These are phyloP conservation scores for Aphanoascus verrucosus DNA, from an alignment of 2,329 filamentous ascomycete species.

Conservation along the genomic window DNA sequence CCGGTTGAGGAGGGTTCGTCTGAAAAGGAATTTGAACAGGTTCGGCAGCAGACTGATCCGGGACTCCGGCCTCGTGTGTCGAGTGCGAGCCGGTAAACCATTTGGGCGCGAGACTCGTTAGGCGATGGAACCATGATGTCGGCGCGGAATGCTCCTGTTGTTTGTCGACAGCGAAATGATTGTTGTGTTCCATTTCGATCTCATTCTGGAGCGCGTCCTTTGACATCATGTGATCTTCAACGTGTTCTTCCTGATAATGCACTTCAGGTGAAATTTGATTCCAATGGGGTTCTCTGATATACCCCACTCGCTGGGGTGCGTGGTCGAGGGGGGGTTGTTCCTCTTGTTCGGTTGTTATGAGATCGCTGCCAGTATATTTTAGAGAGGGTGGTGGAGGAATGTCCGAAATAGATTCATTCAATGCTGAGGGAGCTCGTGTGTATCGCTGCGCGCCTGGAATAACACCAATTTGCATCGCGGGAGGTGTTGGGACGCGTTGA, in stretches of 20 bases:
- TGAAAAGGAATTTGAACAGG: neutral
- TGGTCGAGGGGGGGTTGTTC: neutral
- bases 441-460: neutral
- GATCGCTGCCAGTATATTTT: constrained; percentile 7
- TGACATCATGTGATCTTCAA: neutral
- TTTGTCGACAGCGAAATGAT: neutral
- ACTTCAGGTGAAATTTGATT: neutral
- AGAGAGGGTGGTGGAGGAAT: constrained; percentile 6
- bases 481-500: neutral
- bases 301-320: neutral
- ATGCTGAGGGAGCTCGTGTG: neutral
- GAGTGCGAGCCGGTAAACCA: constrained; percentile 11
- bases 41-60: neutral
- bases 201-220: neutral
- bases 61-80: neutral
- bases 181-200: neutral
- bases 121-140: constrained; percentile 28
- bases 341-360: constrained; percentile 1
- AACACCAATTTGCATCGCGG: neutral
- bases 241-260: neutral
- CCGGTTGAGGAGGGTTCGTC: neutral
- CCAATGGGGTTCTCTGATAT: neutral
- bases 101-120: constrained; percentile 17
- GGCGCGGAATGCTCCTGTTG: constrained; percentile 5
- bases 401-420: constrained; percentile 6